Evolutionary conservation across 2,329 filamentous ascomycete species (phyloP), one percentile per base, ranked within the genome.

Genomic region (Aschersonia sp.): DNA sequence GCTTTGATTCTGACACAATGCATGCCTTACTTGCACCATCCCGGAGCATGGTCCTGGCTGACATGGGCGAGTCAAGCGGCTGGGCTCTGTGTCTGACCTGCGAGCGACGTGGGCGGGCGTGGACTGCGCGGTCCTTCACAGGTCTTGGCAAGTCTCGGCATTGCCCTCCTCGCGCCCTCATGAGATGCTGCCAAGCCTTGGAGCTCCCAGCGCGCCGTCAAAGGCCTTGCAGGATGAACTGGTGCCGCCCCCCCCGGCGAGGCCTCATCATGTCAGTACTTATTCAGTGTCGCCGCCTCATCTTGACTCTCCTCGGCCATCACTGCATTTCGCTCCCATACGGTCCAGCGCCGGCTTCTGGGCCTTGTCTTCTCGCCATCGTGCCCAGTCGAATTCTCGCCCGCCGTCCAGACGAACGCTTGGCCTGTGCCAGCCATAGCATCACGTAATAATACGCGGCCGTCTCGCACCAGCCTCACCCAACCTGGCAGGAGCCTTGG

Each of bases 81-180:
- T 32, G 14, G 39, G 29, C 42, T 41, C 14, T 41, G 46, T 41
- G 10, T 42, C 11, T n/a, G 30, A 46, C 30, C 44, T 44, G 43
- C 32, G 14, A 32, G 43, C 44, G 46, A 41, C 41, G 35, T 30
- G 44, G 30, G 37, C 22, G 44, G 44, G 31, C 48, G 46, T 45
- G 43, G 31, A 32, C 45, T 41, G 40, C 37, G 47, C 32, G 40
- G 45, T 31, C 47, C 45, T 44, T 45, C 22, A 46, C 44, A 46
- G 47, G 52, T 45, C 52, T 54, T 54, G 52, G 52, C 52, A 48
- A 37, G 52, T 50, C 52, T 54, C 48, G 52, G 52, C 51, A 47
- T 51, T 47, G 48, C 45, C 45, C 45, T 48, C 43, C 40, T 45
- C 44, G 49, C 43, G 49, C 44, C 44, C 32, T 46, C 37, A 44